A percentile compares a stretch with the other conserved stretches of the same genome.
Evolutionary conservation across 139 green algal species (phyloP).

Genomic region (Micromonas pusilla): DNA sequence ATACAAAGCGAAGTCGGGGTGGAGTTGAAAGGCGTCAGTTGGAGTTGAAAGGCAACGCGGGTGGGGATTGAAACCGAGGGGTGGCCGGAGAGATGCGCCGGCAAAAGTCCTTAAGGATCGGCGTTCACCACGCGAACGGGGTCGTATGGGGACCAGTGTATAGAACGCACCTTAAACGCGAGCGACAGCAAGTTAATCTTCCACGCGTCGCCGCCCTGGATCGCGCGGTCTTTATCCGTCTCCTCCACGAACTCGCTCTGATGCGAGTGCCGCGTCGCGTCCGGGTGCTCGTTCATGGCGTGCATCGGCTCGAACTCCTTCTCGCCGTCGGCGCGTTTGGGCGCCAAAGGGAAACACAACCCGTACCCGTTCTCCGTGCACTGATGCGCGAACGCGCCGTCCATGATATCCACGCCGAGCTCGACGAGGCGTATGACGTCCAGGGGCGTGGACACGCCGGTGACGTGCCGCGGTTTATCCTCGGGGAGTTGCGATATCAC

Average conservation of each 20-base stretch:
- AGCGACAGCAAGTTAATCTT: conserved; percentile 7
- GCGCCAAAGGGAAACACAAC: conserved; percentile 1
- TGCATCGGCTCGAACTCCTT: neutral
- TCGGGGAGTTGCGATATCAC: conserved; percentile 59
- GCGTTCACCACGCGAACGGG: too few relatives aligned
- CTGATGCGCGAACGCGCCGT: neutral
- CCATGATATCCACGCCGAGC: neutral
- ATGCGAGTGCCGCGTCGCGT: too few relatives aligned
- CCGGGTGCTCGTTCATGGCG: neutral
- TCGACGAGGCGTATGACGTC: conserved; percentile 1
- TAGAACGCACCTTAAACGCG: too few relatives aligned
- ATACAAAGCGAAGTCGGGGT: too few relatives aligned
- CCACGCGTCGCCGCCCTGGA: conserved; percentile 1
- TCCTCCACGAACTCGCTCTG: neutral
- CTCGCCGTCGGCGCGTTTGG: neutral
- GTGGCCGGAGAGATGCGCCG: too few relatives aligned
- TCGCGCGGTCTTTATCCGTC: neutral
- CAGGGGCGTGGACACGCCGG: neutral
- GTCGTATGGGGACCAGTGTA: too few relatives aligned
- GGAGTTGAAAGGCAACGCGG: too few relatives aligned
- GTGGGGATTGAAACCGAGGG: too few relatives aligned
- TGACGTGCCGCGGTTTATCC: neutral
- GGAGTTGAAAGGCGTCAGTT: too few relatives aligned
- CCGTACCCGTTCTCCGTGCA: neutral
- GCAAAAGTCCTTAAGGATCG: too few relatives aligned